Percentiles rank a stretch among this genome's conserved stretches.
Evolutionary conservation across 176 grass and related monocot species (phyloP).

Genomic region (Lolium multiflorum): DNA sequence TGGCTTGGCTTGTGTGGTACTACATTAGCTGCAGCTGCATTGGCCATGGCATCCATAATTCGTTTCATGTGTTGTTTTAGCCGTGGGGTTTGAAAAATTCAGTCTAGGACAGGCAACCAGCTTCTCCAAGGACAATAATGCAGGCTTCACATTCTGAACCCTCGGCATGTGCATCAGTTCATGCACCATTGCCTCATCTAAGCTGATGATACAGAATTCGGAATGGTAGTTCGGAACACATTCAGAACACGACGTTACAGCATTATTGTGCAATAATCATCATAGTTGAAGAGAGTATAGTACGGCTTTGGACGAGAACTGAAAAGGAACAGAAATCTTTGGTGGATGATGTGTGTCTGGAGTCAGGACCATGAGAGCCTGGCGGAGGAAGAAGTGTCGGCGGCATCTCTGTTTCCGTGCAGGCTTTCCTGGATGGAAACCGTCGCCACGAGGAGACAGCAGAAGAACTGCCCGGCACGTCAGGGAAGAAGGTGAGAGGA

Average conservation of each 20-base stretch:
- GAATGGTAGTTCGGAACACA: not conserved
- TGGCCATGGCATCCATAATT: not conserved
- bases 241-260: slow-evolving; percentile 9
- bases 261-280: not conserved
- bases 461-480: slow-evolving; percentile 45
- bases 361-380: not conserved
- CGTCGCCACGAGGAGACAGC: not conserved
- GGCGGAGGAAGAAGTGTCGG: slow-evolving; percentile 34
- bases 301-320: not conserved
- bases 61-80: not conserved
- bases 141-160: slow-evolving; percentile 10
- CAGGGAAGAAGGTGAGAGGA: slow-evolving; percentile 29
- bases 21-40: not conserved
- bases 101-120: not conserved
- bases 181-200: slow-evolving; percentile 31
- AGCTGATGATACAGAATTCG: slow-evolving; percentile 37
- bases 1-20: slow-evolving; percentile 26
- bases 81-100: slow-evolving; percentile 36
- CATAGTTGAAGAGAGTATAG: slow-evolving; percentile 11
- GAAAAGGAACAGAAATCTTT: not conserved
- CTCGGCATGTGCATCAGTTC: slow-evolving; percentile 40
- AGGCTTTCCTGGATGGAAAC: slow-evolving; percentile 28
- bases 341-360: slow-evolving; percentile 2
- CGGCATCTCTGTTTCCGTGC: slow-evolving; percentile 27
- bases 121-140: slow-evolving; percentile 36